Base-by-base conservation (phyloP, 768 basidiomycete genomes). In the Chalciporus piperatus region DNA sequence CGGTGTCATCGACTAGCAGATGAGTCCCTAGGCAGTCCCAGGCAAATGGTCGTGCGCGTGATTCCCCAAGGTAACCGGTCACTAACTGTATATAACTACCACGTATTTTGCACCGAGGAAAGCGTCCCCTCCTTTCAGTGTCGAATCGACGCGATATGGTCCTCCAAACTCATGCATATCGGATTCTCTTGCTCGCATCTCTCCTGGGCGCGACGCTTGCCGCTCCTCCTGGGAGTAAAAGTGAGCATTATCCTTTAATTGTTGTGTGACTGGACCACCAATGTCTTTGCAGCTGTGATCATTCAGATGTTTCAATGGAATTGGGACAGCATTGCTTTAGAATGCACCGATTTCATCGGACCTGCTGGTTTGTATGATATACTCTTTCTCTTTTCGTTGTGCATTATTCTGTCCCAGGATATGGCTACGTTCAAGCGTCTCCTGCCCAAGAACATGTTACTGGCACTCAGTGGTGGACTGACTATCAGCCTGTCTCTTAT, bases 251-350 rank as follows among this genome's bases (percentile, higher is more conserved):
- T 32, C 30, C 10, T 32, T 32, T 10, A 1, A 32, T 32, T 10
- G 8, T 12, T 10, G 13, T 13, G 30, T 13, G 30, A 32, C 30
- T 32, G 13, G 13, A 13, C 30, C 30, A 13, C 30, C 30, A 32
- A 32, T 13, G 3, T 12, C 11, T 10, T 32, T 32, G 30, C 30
- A 50, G 42, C 33, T 19, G 82, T 85, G 53, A 85, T 87, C 60
- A 75, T 82, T 14, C 83, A 86, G 65, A 81, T 88, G 79, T 88
- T 87, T 59, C 76, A 85, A 60, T 87, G 85, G 85, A 75, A 62
- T 20, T 73, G 70, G 71, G 66, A 68, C 50, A 74, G 80, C 52
- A 61, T 88, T 41, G 84, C 83, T 0, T 60, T 74, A 2, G 85
- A 88, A 64, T 88, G 85, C 67, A 79, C 74, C 4, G 72, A 71